Base-by-base conservation (phyloP, 257 asterid genomes). In the Coffea canephora region DNA sequence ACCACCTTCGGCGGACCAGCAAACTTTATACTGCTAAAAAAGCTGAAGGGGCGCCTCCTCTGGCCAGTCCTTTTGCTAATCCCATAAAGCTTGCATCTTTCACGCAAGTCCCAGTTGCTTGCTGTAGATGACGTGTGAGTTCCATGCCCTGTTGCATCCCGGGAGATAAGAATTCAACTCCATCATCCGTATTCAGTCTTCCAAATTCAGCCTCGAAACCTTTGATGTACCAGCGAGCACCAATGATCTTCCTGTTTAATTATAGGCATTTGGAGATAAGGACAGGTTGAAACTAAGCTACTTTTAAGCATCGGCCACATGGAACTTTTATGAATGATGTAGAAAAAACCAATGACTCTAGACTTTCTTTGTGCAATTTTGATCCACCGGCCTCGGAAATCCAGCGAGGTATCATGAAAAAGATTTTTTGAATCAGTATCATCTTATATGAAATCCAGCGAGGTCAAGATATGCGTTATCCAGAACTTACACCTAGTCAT, bases 81-180 rank as follows among this genome's bases (percentile, higher is more conserved):
- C 87, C 85, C 70, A 79, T 49, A 41, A 81, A 82, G 31, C 57
- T 78, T 34, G 78, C 89, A 9, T 82, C 52, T 61, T 82, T 19
- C 0, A 86, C 79, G 62, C 67, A 59, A 59, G 71, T 79, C 3
- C 86, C 86, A 2, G 86, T 82, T 46, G 84, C 87, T 82, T 46
- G 84, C 87, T 1, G 81, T 84, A 18, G 89, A 86, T 57, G 86
- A 81, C 9, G 89, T 86, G 83, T 86, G 89, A 16, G 89, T 86
- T 67, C 89, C 89, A 73, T 86, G 89, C 15, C 89, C 89, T 61
- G 77, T 75, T 73, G 89, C 87, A 83, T 86, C 89, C 50, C 87
- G 80, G 14, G 75, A 21, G 89, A 86, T 39, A 83, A 45, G 68
- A 79, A 83, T 73, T 86, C 89, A 1, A 46, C 46, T 52, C 76